Evolutionary conservation across 2,329 filamentous ascomycete species (phyloP), one percentile per base, ranked within the genome.

Genomic region (Beauveria brongniartii): DNA sequence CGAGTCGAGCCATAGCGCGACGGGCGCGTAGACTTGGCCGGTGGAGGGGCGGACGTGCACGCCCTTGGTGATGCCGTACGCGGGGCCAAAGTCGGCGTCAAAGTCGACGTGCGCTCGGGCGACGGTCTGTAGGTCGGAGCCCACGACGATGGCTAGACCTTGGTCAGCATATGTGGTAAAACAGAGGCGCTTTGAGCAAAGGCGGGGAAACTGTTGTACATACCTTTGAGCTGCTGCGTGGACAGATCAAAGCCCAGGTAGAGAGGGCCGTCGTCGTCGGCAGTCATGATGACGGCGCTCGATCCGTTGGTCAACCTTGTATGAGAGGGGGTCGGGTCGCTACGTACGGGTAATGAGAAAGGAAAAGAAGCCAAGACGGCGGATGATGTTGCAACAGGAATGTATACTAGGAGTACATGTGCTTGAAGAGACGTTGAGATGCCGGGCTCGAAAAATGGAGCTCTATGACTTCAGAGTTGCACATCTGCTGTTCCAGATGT

Each of bases 231-330:
- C 73, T 97, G 93, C 75, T 97, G 94, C 62, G 94, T 97, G 48
- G 92, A 97, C 63, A 97, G 87, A 77, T 99, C 94, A 73, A 97
- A 92, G 63, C 94, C 94, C 70, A 96, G 81, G 72, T 96, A 96
- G 63, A 96, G 78, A 20, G 89, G 87, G 37, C 77, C 80, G 64
- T 68, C 64, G 60, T 53, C 47, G 46, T 30, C 18, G 37, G 43
- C 44, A 9, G 44, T 30, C 61, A 63, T 63, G 37, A 16, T 46
- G 44, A 20, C 10, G 18, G 43, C 37, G 26, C 28, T 56, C 24
- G n/a, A 3, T 24, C 28, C 24, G 20, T n/a, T n/a, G 18, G n/a
- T 20, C 7, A 9, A 43, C 1, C 41, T 20, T 9, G 0, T 14
- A 1, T 3, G 5, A 2, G 6, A 37, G 18, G 5, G 34, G 2